Evolutionary conservation across 345 rosid genomes (phyloP).

Genomic region (Eucalyptus paniculata): DNA sequence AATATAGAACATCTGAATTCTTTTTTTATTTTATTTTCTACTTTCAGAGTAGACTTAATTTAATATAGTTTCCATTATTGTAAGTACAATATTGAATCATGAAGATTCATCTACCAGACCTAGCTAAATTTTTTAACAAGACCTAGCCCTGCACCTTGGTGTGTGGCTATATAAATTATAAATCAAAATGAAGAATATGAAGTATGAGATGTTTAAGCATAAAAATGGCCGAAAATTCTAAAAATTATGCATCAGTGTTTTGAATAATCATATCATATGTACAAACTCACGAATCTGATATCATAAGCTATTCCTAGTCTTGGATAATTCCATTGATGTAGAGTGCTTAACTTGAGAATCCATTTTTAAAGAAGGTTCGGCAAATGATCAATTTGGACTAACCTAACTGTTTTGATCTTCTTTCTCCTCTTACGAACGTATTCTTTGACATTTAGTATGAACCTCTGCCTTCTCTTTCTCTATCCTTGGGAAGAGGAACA

Average conservation of each 20-base stretch:
- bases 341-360: not conserved
- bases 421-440: not conserved
- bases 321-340: not conserved
- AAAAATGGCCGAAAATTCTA: not conserved
- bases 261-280: not conserved
- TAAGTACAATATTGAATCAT: not conserved
- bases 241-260: not conserved
- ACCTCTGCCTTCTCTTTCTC: not conserved
- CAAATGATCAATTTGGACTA: not conserved
- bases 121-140: not conserved
- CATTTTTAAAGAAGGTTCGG: not conserved
- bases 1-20: not conserved
- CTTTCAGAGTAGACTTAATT: not conserved
- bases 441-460: not conserved
- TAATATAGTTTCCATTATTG: not conserved
- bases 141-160: not conserved
- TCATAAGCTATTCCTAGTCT: not conserved
- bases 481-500: not conserved
- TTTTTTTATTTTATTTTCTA: not conserved
- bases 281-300: not conserved
- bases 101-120: not conserved
- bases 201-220: not conserved
- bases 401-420: not conserved
- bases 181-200: not conserved
- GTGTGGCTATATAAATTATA: not conserved